Conservation (phyloP, 768 basidiomycete species). For the Leccinellum rugosiceps region DNA sequence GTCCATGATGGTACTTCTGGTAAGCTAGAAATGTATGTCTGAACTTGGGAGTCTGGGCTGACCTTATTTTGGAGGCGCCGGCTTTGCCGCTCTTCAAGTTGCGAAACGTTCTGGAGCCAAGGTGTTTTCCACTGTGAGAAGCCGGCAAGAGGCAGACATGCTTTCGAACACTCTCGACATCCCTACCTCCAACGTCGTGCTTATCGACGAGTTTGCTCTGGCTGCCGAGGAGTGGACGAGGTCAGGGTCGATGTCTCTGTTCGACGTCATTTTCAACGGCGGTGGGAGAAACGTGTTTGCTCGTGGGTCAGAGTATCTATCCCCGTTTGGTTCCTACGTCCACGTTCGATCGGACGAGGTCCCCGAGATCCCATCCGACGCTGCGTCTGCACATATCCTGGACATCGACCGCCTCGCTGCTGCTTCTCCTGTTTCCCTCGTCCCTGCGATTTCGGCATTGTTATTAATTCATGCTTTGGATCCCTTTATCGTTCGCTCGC, state of each 20-base stretch:
- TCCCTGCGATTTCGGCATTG: slow-evolving; percentile 14
- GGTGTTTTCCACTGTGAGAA: slow-evolving; percentile 22
- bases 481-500: slow-evolving; percentile 12
- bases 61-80: slow-evolving; percentile 13
- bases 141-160: slow-evolving; percentile 9
- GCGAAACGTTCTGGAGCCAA: slow-evolving; percentile 20
- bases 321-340: slow-evolving; percentile 24
- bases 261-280: slow-evolving; percentile 26
- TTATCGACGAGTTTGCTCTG: slow-evolving; percentile 12
- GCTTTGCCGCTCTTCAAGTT: slow-evolving; percentile 26
- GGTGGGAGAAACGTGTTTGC: slow-evolving; percentile 15
- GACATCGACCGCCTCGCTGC: slow-evolving; percentile 22
- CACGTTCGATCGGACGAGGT: slow-evolving; percentile 18
- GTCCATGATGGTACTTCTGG: slow-evolving; percentile 28
- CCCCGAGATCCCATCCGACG: slow-evolving; percentile 18
- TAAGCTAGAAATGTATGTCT: neutral
- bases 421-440: slow-evolving; percentile 18
- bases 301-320: slow-evolving; percentile 18
- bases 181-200: slow-evolving; percentile 6
- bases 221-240: slow-evolving; percentile 10
- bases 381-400: slow-evolving; percentile 15
- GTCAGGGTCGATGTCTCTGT: slow-evolving; percentile 12
- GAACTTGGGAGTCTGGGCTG: neutral
- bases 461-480: slow-evolving; percentile 18
- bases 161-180: slow-evolving; percentile 14